Conservation (phyloP, 768 basidiomycete species). For the Gautieria morchelliformis region DNA sequence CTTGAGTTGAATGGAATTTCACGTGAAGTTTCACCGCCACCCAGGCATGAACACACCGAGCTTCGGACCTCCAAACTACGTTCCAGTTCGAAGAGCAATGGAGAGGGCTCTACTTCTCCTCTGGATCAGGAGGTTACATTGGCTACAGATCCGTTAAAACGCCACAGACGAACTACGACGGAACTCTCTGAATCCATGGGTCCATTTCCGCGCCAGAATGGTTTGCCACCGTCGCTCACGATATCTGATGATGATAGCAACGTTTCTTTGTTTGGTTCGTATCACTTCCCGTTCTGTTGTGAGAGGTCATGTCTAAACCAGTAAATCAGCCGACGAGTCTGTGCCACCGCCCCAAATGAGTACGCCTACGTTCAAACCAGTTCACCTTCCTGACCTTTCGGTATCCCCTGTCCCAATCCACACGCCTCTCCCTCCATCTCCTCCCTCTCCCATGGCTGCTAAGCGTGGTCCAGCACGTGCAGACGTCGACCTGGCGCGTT, state of each 20-base stretch:
- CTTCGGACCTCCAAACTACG: not conserved
- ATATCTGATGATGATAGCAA: not conserved
- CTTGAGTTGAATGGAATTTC: conserved; percentile 7
- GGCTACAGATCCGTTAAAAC: not conserved
- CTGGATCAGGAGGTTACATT: not conserved
- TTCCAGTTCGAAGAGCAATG: not conserved
- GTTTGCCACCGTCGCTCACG: not conserved
- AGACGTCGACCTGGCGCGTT: conserved; percentile 4
- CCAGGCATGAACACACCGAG: conserved; percentile 7
- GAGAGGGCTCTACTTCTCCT: not conserved
- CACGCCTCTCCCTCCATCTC: not conserved
- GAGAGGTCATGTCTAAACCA: not conserved
- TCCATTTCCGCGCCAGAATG: not conserved
- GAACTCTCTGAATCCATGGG: not conserved
- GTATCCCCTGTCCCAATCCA: not conserved
- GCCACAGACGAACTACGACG: conserved; percentile 5
- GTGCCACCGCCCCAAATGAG: conserved; percentile 7
- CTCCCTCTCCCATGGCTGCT: not conserved
- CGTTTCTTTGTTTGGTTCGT: conserved; percentile 5
- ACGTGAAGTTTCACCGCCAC: conserved; percentile 10
- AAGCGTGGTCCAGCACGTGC: not conserved
- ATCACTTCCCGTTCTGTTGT: not conserved
- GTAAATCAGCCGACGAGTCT: not conserved
- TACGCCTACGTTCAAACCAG: conserved; percentile 3
- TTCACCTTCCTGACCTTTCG: not conserved